Conservation (phyloP, 1,284 basidiomycete species). For the Irpex lacteus region DNA sequence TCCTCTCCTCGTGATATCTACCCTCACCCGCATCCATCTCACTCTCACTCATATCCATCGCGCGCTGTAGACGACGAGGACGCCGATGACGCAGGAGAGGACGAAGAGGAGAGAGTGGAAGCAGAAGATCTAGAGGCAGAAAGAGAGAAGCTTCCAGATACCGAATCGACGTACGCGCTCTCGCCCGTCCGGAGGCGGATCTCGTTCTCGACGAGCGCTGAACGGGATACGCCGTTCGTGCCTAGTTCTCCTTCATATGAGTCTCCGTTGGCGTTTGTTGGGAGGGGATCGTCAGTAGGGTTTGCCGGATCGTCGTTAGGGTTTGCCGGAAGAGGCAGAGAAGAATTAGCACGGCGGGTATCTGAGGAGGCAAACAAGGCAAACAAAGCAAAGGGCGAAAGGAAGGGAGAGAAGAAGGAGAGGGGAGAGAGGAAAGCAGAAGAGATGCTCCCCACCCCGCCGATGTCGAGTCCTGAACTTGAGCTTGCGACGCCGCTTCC, state of each 20-base stretch:
- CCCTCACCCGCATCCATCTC: too few species aligned
- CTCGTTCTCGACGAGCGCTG: slow-evolving; percentile 30
- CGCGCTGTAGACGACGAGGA: too few species aligned
- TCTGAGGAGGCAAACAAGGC: neutral
- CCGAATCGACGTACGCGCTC: slow-evolving; percentile 8
- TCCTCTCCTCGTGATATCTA: neutral
- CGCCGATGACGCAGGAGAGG: too few species aligned
- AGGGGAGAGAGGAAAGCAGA: neutral
- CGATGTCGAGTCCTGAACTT: neutral
- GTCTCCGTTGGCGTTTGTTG: too few species aligned
- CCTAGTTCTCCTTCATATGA: neutral
- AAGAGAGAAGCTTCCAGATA: slow-evolving; percentile 15
- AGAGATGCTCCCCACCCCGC: neutral
- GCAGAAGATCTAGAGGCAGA: neutral
- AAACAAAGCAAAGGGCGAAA: neutral
- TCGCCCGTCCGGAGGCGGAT: slow-evolving; percentile 22
- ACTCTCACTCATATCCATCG: too few species aligned
- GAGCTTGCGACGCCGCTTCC: neutral
- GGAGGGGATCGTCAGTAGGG: too few species aligned
- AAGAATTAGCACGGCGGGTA: too few species aligned
- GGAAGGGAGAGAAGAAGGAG: neutral
- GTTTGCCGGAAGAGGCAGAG: too few species aligned
- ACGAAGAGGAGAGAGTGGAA: too few species aligned
- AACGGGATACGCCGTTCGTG: slow-evolving; percentile 24
- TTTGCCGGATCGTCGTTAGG: too few species aligned